Evolutionary conservation across 73 alveolate species (phyloP).

Genomic region (Paramecium sonneborni): DNA sequence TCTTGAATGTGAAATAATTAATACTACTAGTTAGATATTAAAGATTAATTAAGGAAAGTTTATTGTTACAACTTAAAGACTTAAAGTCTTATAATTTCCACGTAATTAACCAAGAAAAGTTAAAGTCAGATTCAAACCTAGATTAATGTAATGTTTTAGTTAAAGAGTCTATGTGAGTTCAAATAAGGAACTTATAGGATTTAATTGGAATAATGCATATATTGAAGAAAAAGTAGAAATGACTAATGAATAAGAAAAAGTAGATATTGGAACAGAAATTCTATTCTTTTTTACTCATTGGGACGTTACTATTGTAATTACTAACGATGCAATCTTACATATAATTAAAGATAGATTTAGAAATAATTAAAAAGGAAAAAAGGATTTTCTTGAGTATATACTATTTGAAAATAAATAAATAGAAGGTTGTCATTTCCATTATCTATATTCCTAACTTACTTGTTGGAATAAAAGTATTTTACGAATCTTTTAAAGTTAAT

Average conservation of each 20-base stretch:
- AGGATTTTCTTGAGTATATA: neutral
- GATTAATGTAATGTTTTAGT: neutral
- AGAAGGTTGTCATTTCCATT: neutral
- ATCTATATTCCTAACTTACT: neutral
- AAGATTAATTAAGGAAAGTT: neutral
- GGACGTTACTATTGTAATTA: neutral
- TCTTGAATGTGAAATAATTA: neutral
- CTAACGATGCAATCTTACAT: neutral
- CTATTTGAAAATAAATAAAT: conserved; percentile 8
- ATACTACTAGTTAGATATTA: neutral
- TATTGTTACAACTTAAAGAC: neutral
- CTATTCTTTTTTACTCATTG: neutral
- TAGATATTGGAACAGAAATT: neutral
- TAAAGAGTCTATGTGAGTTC: conserved; percentile 14
- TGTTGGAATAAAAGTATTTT: conserved; percentile 3
- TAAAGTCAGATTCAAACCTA: neutral
- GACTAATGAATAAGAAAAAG: neutral
- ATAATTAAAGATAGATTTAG: neutral
- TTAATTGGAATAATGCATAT: conserved; percentile 25
- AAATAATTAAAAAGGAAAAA: neutral
- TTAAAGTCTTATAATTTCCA: conserved; percentile 18
- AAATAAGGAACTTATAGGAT: neutral
- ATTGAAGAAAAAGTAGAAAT: conserved; percentile 10
- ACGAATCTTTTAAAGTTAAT: neutral
- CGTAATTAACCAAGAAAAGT: neutral